Percentiles rank a stretch among this genome's conserved stretches.
Conservation (phyloP, 371 early-diverging fungal genomes). For the Syncephalastrum contaminatum region DNA sequence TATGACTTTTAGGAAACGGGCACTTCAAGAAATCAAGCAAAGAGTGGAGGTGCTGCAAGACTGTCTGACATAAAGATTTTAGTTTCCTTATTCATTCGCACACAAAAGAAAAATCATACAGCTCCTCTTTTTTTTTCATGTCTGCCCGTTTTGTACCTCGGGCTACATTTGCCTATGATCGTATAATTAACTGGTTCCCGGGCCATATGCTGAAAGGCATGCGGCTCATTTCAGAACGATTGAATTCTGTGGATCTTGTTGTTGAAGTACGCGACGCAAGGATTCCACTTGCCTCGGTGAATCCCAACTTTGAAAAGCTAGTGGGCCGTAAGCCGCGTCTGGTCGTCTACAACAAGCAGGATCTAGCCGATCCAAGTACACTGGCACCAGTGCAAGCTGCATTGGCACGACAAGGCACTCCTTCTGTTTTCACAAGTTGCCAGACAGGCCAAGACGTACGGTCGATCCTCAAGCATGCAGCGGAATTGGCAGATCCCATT, state of each 20-base stretch:
- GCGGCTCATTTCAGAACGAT: conserved; percentile 66
- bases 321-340: conserved; percentile 67
- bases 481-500: conserved; percentile 46
- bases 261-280: conserved; percentile 94
- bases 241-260: conserved; percentile 81
- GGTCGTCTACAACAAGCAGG: conserved; percentile 91
- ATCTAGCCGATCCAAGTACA: conserved; percentile 72
- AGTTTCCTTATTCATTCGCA: too few species aligned
- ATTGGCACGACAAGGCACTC: conserved; percentile 45
- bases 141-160: conserved; percentile 35
- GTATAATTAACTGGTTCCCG: conserved; percentile 93
- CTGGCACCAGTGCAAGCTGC: conserved; percentile 46
- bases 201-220: conserved; percentile 92
- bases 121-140: conserved; percentile 7
- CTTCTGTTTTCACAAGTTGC: conserved; percentile 75
- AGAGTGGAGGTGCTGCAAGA: too few species aligned
- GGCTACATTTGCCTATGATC: conserved; percentile 55
- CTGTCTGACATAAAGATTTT: too few species aligned
- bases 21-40: too few species aligned
- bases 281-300: conserved; percentile 89
- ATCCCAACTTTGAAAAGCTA: conserved; percentile 78
- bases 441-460: conserved; percentile 61
- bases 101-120: neutral
- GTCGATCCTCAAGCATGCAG: conserved; percentile 62
- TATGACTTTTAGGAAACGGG: too few species aligned